These are phyloP conservation scores for Amanita pallidorosea DNA, from an alignment of 768 basidiomycete genomes.

Conservation along the genomic window DNA sequence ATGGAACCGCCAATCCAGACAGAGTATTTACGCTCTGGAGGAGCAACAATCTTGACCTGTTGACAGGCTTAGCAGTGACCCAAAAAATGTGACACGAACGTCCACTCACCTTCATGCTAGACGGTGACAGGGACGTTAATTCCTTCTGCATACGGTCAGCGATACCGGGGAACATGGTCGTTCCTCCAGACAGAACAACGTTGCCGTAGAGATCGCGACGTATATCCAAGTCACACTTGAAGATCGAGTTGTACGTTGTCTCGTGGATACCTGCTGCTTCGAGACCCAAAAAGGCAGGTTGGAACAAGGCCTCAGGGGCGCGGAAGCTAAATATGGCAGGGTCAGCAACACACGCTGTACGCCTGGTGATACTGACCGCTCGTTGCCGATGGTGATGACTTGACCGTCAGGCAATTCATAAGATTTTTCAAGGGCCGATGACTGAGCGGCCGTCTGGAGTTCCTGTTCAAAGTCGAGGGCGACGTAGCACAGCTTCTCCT, in stretches of 20 bases:
- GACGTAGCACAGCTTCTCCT: slow-evolving; percentile 95
- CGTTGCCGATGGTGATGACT: slow-evolving; percentile 91
- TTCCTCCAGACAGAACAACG: slow-evolving; percentile 82
- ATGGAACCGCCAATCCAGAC: slow-evolving; percentile 92
- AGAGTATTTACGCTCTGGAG: slow-evolving; percentile 90
- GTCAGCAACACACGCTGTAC: slow-evolving; percentile 31
- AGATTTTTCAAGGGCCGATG: slow-evolving; percentile 83
- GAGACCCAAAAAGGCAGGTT: slow-evolving; percentile 81
- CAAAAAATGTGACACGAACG: background rate
- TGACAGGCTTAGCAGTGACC: slow-evolving; percentile 3
- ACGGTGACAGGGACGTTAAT: slow-evolving; percentile 70
- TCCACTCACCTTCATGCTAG: slow-evolving; percentile 69
- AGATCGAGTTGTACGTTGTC: slow-evolving; percentile 83
- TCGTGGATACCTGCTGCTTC: slow-evolving; percentile 91
- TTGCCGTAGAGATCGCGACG: slow-evolving; percentile 75
- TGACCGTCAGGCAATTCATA: slow-evolving; percentile 92
- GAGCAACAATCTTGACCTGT: slow-evolving; percentile 84
- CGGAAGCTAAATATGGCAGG: slow-evolving; percentile 63
- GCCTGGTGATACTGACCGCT: slow-evolving; percentile 59
- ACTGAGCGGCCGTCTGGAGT: slow-evolving; percentile 82
- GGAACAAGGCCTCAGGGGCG: slow-evolving; percentile 90
- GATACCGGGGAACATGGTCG: slow-evolving; percentile 95
- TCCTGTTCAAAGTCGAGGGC: slow-evolving; percentile 93
- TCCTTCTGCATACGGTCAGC: slow-evolving; percentile 89
- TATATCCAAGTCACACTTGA: slow-evolving; percentile 81